A percentile compares a stretch with the other conserved stretches of the same genome.
Conservation (phyloP, 176 grass and related monocot species). For the Tillandsia fasciculata region DNA sequence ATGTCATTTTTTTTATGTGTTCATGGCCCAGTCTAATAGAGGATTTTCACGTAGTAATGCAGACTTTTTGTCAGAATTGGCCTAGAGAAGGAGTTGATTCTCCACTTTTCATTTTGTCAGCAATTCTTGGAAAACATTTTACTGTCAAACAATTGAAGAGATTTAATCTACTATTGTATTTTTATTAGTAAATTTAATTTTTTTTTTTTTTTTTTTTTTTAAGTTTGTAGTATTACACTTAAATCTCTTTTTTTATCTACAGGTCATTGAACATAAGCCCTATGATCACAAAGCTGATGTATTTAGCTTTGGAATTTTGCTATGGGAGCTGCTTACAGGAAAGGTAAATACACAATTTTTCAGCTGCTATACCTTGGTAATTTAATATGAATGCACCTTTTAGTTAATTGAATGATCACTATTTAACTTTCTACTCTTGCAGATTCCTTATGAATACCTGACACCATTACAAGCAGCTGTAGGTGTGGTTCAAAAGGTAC, state of each 20-base stretch:
- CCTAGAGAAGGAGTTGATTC: no score
- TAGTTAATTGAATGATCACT: slow-evolving; percentile 13
- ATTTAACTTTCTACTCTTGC: slow-evolving; percentile 16
- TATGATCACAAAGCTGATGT: slow-evolving; percentile 99
- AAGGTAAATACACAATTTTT: slow-evolving; percentile 39
- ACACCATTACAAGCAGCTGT: slow-evolving; percentile 98
- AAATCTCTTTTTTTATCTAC: slow-evolving; percentile 9
- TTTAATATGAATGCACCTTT: slow-evolving; percentile 22
- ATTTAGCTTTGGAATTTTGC: slow-evolving; percentile 96
- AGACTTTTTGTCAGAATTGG: neutral
- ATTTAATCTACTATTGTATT: no score
- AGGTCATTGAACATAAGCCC: slow-evolving; percentile 99
- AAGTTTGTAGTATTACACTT: slow-evolving; percentile 4
- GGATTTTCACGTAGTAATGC: neutral
- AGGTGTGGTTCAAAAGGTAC: slow-evolving; percentile 99
- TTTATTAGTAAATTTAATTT: neutral
- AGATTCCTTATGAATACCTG: slow-evolving; percentile 95
- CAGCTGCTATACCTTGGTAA: slow-evolving; percentile 8
- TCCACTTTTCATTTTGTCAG: no score
- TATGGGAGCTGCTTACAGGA: slow-evolving; percentile 97
- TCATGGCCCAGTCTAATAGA: neutral
- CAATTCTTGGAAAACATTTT: no score
- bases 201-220: slow-evolving; percentile 8
- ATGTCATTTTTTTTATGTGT: neutral
- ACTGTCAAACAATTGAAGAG: no score